Evolutionary conservation across 495 filamentous ascomycete species (phyloP), one percentile per base, ranked within the genome.

Genomic region (Neurospora tetrasperma): DNA sequence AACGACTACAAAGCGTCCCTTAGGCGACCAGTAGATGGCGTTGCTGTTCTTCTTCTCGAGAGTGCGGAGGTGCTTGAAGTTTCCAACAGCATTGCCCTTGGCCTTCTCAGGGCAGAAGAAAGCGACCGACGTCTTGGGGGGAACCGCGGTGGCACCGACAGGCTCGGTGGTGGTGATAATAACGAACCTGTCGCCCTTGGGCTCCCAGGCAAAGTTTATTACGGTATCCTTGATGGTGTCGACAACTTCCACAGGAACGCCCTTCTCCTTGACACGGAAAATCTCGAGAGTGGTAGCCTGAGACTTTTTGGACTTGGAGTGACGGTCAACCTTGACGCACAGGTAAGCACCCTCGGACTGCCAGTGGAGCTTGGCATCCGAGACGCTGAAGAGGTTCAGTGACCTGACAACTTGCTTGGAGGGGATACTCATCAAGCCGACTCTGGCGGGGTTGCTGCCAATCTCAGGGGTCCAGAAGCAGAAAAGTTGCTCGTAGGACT

Each of bases 391-490:
- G 41, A 99, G 87, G 79, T 99, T 99, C 77, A 97, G 86, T 1
- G 94, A 96, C 75, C 96, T 92, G 48, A 98, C 91, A 74, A 97
- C 88, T 79, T 96, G 89, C 85, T 97, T 98, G 43, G 92, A 93
- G 1, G 96, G 96, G 73, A 99, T 92, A 83, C 88, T 93, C 96
- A 99, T 99, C 77, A 99, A 85, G 71, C 90, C 94, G 76, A 98
- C 96, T 83, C 94, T 94, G 70, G 96, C 96, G n/a, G 96, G 96
- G 80, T 97, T 98, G 87, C 93, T 96, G 79, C 94, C 96, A 74
- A 98, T 95, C 83, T 98, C 96, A 69, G 96, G 96, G 14, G 96
- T 97, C 96, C 96, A 99, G 89, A 94, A 99, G 87, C 92, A 96
- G 82, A 99, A 89, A 6, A 98, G 87, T 82, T 98, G 96, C 84